Base-by-base conservation (phyloP, 1,284 basidiomycete genomes). In the Heliocybe sulcata region DNA sequence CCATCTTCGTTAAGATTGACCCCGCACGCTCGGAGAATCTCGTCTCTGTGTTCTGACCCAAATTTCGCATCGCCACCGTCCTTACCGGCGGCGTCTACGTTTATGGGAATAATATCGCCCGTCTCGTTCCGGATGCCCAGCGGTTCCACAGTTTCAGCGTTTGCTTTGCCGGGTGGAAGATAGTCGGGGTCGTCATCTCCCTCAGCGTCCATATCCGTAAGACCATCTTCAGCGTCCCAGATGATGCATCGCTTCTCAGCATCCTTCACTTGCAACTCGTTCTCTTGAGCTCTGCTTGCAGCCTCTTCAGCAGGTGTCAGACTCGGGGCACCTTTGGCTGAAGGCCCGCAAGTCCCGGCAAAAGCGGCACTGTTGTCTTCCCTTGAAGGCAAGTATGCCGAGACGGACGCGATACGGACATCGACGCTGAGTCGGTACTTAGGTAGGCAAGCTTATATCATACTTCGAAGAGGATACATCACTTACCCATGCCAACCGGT, bases 401-500 rank as follows among this genome's bases (percentile, higher is more conserved):
- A 81, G 35, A 91, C 80, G 1, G 89, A 90, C 20, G 84, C 75
- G 22, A 91, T 78, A 53, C 76, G 81, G 55, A 91, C 68, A 60
- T 82, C 80, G 54, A 91, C 79, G 3, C 87, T 88, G 56, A 20
- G 54, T 31, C 29, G 12, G 6, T 31, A 31, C 29, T 31, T 31
- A 31, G 29, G 29, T 4, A 31, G 4, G 29, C 35, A 53, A 50
- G 16, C 45, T 45, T 48, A 20, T 25, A 27, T 26, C 35, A 51
- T 48, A 25, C 27, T 47, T 16, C 27, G 22, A 42, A 25, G 23
- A 35, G 22, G 4, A 52, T 33, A 47, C 19, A 54, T 51, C 14
- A 65, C 76, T 51, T 63, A 88, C 85, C 77, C 78, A 62, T 91
- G 89, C 69, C 84, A 80, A 14, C 85, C 85, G 9, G 88, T 85